Evolutionary conservation across 2,329 filamentous ascomycete genomes (phyloP).

Genomic region (Diatrype stigma): DNA sequence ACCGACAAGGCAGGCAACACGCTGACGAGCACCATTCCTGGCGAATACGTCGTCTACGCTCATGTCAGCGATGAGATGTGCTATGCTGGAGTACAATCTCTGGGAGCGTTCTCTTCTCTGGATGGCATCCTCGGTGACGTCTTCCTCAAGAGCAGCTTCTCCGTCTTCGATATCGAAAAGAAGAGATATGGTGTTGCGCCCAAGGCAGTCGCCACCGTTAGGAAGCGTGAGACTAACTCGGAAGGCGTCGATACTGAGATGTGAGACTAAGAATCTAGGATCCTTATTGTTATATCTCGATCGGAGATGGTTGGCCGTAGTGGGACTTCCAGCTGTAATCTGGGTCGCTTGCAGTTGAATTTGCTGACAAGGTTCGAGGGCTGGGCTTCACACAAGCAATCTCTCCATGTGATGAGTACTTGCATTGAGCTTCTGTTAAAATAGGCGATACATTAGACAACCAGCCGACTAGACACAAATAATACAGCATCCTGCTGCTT

Average conservation of each 20-base stretch:
- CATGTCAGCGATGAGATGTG: slow-evolving; percentile 51
- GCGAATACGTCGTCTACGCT: slow-evolving; percentile 52
- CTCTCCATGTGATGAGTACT: not conserved
- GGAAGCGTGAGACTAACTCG: slow-evolving; percentile 1
- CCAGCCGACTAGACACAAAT: not conserved
- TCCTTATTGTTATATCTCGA: not conserved
- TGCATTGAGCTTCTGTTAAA: not conserved
- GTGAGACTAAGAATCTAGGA: not conserved
- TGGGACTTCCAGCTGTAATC: not conserved
- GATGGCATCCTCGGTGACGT: slow-evolving; percentile 71
- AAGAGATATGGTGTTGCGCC: slow-evolving; percentile 41
- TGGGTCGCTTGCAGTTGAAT: not conserved
- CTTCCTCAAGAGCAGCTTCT: slow-evolving; percentile 74
- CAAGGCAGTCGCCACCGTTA: slow-evolving; percentile 27
- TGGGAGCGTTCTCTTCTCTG: slow-evolving; percentile 41
- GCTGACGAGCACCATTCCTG: slow-evolving; percentile 50
- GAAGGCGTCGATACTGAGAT: not conserved
- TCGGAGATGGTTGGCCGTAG: not conserved
- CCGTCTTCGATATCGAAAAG: slow-evolving; percentile 60
- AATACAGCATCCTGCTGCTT: not conserved
- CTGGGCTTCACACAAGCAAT: not conserved
- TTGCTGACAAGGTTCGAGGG: not conserved
- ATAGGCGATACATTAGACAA: not conserved
- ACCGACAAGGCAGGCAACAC: slow-evolving; percentile 37
- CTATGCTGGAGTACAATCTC: slow-evolving; percentile 71